Conservation (phyloP, 2,329 filamentous ascomycete species). For the Nemania sp. region DNA sequence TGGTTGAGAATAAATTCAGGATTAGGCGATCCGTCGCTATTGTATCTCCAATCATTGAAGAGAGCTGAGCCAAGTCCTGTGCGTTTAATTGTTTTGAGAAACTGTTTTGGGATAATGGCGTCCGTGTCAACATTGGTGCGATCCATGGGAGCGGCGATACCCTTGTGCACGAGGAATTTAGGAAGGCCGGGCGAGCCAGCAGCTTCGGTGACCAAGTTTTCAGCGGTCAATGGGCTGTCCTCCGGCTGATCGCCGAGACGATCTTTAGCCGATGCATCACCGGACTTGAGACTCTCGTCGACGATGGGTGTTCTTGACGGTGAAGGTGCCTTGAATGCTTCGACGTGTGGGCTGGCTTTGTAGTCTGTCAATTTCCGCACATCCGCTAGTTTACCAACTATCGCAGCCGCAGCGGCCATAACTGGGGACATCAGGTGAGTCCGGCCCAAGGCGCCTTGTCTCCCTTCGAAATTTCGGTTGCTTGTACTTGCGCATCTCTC, state of each 20-base stretch:
- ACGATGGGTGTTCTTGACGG: conserved; percentile 50
- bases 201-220: conserved; percentile 56
- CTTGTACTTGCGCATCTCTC: conserved; percentile 95
- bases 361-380: conserved; percentile 76
- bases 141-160: conserved; percentile 85
- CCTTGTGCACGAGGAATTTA: conserved; percentile 82
- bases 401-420: conserved; percentile 90
- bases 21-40: conserved; percentile 73
- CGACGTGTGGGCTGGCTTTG: conserved; percentile 62
- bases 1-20: conserved; percentile 86
- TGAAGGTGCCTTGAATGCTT: conserved; percentile 49
- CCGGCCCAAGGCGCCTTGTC: conserved; percentile 87
- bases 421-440: conserved; percentile 97
- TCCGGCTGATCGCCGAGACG: conserved; percentile 60
- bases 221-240: conserved; percentile 67
- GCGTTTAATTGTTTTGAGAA: conserved; percentile 98
- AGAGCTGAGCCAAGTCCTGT: conserved; percentile 87
- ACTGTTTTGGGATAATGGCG: conserved; percentile 98
- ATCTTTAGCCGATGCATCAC: conserved; percentile 55
- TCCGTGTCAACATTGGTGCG: conserved; percentile 96
- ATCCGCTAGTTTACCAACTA: conserved; percentile 89
- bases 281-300: conserved; percentile 56
- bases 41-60: conserved; percentile 83
- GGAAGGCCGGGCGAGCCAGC: conserved; percentile 68
- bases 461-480: conserved; percentile 96